Evolutionary conservation across 106 monocot genomes (phyloP).

Genomic region (Phalaenopsis equestris): DNA sequence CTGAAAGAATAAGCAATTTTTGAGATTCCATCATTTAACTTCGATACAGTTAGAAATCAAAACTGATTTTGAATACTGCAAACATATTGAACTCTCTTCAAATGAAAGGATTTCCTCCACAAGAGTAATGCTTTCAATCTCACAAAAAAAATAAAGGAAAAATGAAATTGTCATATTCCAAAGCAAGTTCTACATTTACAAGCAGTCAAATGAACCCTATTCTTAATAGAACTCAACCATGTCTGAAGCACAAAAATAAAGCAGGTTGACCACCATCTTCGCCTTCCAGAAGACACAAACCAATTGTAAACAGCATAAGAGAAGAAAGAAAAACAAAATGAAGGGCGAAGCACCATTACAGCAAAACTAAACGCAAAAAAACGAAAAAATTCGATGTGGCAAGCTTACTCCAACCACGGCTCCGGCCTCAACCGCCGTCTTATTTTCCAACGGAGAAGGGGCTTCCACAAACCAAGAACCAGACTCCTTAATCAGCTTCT

Average conservation of each 20-base stretch:
- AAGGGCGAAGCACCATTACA: background rate
- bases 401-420: background rate
- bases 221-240: background rate
- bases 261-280: background rate
- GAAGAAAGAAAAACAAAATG: background rate
- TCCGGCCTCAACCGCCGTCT: conserved; percentile 12
- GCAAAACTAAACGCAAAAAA: background rate
- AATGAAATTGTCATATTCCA: too few species aligned
- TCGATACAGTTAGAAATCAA: too few species aligned
- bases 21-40: too few species aligned
- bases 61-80: too few species aligned
- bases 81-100: too few species aligned
- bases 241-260: background rate
- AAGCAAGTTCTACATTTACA: too few species aligned
- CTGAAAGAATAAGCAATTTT: too few species aligned
- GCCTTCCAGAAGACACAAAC: background rate
- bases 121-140: too few species aligned
- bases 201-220: too few species aligned
- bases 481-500: conserved; percentile 67
- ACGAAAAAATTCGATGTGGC: background rate
- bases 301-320: background rate
- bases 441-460: background rate
- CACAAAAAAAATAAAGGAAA: too few species aligned
- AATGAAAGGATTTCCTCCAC: too few species aligned
- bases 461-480: conserved; percentile 7